phyloP scores from a whole-genome alignment of 495 filamentous ascomycete species.

The Penicillium mononematosum region DNA sequence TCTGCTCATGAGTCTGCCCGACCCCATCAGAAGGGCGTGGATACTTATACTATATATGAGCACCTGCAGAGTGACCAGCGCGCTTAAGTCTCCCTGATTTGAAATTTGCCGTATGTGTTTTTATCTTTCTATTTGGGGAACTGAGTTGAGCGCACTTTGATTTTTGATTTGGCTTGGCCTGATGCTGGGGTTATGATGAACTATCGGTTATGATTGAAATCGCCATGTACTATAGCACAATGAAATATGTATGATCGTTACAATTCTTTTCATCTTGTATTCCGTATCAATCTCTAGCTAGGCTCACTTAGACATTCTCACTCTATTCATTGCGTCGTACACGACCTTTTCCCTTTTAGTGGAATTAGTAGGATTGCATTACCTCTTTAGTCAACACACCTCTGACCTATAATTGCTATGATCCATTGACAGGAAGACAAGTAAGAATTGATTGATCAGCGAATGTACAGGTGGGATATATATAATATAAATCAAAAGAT shows the following conservation, averaged over 20 bases:
- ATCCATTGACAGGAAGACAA: not conserved
- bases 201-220: too few species aligned
- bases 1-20: constrained; percentile 38
- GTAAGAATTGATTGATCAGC: not conserved
- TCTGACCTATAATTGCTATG: not conserved
- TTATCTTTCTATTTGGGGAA: constrained; percentile 7
- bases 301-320: too few species aligned
- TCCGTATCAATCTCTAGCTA: too few species aligned
- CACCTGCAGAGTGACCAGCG: constrained; percentile 46
- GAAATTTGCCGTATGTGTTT: constrained; percentile 1
- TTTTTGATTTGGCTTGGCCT: constrained; percentile 11
- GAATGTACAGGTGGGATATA: not conserved
- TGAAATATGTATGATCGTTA: too few species aligned
- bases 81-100: constrained; percentile 21
- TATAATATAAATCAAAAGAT: constrained; percentile 7
- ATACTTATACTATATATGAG: constrained; percentile 43
- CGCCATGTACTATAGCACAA: too few species aligned
- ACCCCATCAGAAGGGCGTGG: constrained; percentile 42
- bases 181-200: constrained; percentile 10
- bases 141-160: constrained; percentile 21
- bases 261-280: too few species aligned
- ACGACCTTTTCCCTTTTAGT: not conserved
- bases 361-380: not conserved
- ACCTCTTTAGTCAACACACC: not conserved
- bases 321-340: not conserved